These are phyloP conservation scores for Sonneratia alba DNA, from an alignment of 345 rosid genomes.

Conservation along the genomic window DNA sequence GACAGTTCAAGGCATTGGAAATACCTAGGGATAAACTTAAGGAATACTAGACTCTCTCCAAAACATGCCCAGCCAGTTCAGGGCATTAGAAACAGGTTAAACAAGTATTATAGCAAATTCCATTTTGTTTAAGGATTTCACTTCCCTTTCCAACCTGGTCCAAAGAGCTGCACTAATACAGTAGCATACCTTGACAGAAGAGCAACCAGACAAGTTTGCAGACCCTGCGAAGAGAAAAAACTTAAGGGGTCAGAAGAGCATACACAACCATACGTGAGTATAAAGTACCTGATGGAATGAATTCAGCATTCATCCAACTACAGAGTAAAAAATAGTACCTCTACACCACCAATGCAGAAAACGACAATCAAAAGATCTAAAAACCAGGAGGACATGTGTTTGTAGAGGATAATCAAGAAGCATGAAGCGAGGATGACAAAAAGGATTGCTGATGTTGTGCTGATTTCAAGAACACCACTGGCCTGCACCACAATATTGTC, in stretches of 20 bases:
- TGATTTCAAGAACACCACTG: constrained; percentile 70
- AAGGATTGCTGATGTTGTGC: constrained; percentile 59
- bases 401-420: constrained; percentile 82
- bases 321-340: constrained; percentile 33
- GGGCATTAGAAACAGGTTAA: background rate
- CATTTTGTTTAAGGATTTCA: background rate
- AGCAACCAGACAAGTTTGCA: constrained; percentile 96
- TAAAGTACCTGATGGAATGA: background rate
- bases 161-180: background rate
- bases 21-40: background rate
- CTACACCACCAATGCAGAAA: constrained; percentile 97
- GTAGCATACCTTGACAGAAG: constrained; percentile 60
- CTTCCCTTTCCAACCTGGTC: background rate
- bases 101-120: background rate
- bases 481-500: constrained; percentile 26
- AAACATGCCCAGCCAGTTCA: background rate
- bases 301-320: background rate
- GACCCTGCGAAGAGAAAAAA: constrained; percentile 51
- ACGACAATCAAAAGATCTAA: constrained; percentile 87
- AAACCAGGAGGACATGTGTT: constrained; percentile 89
- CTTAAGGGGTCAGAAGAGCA: constrained; percentile 7
- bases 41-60: background rate
- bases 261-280: background rate
- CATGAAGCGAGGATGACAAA: constrained; percentile 86
- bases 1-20: background rate